Evolutionary conservation across 768 basidiomycete genomes (phyloP).

Genomic region (Cantharellus cinnabarinus): DNA sequence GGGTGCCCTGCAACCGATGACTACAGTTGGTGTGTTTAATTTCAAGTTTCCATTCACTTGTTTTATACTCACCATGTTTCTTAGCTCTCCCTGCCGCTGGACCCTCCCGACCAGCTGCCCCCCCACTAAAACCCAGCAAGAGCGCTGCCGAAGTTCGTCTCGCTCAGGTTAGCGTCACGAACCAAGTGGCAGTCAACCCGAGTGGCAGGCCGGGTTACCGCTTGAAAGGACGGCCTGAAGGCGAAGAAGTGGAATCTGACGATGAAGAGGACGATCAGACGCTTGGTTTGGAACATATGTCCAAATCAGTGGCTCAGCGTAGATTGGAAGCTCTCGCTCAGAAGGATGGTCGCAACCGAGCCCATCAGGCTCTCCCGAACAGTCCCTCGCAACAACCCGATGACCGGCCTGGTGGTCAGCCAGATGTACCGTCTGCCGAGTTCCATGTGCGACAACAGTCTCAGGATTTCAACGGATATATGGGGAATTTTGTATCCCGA

Average conservation of each 20-base stretch:
- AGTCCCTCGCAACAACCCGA: background rate
- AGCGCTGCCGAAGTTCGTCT: constrained; percentile 32
- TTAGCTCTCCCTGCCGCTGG: background rate
- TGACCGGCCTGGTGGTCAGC: background rate
- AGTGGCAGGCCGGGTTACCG: constrained; percentile 9
- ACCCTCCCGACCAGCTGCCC: constrained; percentile 6
- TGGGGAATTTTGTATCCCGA: constrained; percentile 4
- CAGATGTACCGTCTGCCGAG: background rate
- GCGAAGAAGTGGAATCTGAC: constrained; percentile 11
- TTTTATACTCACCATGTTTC: background rate
- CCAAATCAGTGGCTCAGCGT: constrained; percentile 11
- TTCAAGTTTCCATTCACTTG: no score
- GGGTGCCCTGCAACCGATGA: constrained; percentile 2
- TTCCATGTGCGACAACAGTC: background rate
- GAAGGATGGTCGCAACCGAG: background rate
- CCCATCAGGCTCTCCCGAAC: constrained; percentile 15
- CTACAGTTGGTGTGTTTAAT: background rate
- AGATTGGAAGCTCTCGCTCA: constrained; percentile 8
- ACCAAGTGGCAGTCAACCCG: background rate
- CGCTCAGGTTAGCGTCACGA: constrained; percentile 13
- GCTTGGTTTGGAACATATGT: constrained; percentile 4
- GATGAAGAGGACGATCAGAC: constrained; percentile 10
- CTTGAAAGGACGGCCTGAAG: constrained; percentile 5
- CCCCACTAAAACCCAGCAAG: constrained; percentile 30
- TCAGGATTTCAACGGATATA: background rate